phyloP scores from a whole-genome alignment of 1,139 yeast species.

The Pichia sp. region DNA sequence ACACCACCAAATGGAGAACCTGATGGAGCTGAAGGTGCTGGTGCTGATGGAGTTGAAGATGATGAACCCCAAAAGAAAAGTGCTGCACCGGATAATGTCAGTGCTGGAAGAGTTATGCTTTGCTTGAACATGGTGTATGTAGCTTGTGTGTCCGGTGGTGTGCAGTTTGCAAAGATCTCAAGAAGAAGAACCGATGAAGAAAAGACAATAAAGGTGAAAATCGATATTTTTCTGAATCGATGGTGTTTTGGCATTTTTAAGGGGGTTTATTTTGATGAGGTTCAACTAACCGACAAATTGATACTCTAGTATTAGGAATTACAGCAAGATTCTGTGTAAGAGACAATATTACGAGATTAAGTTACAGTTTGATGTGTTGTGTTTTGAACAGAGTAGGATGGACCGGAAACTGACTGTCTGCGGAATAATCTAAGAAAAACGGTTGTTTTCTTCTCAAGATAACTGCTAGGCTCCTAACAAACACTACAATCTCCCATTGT shows the following conservation, averaged over 20 bases:
- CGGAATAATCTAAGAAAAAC: too few relatives aligned
- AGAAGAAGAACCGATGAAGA: not conserved
- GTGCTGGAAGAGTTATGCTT: constrained; percentile 18
- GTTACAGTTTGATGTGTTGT: too few relatives aligned
- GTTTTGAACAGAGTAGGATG: too few relatives aligned
- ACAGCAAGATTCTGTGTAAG: too few relatives aligned
- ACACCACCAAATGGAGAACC: constrained; percentile 11
- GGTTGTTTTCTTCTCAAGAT: too few relatives aligned
- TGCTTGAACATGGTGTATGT: constrained; percentile 18
- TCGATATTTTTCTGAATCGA: not conserved
- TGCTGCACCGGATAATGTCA: constrained; percentile 24
- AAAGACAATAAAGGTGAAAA: not conserved
- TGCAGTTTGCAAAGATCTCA: not conserved
- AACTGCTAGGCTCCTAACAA: too few relatives aligned
- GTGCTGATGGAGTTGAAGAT: constrained; percentile 16
- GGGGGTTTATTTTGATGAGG: too few relatives aligned
- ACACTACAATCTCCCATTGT: too few relatives aligned
- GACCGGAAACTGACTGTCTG: too few relatives aligned
- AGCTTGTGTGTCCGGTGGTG: not conserved
- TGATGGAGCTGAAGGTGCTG: constrained; percentile 18
- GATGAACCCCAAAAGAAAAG: constrained; percentile 29
- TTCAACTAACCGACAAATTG: too few relatives aligned
- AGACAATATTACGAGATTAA: too few relatives aligned
- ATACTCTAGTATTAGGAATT: too few relatives aligned
- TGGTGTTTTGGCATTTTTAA: not conserved